Evolutionary conservation across 495 filamentous ascomycete species (phyloP), one percentile per base, ranked within the genome.

Genomic region (Penicillium angulare): DNA sequence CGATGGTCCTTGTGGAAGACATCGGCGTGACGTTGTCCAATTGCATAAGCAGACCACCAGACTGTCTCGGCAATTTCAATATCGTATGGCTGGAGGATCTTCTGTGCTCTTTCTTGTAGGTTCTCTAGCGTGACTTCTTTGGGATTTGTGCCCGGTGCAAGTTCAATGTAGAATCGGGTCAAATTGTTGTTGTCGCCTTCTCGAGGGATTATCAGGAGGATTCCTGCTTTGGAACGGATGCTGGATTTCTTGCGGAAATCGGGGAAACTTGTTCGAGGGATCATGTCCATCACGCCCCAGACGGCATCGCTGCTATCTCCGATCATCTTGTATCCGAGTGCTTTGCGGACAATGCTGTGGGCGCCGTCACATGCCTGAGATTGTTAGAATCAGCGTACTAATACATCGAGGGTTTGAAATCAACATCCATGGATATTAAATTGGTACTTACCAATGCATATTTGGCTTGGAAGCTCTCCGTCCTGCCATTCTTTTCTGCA

Each of bases 231-330:
- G 7, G 77, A 79, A 31, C 79, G 76, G 47, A 85, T 80, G 1
- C 87, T 92, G 50, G 83, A 83, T 47, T 82, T 76, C 63, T 78
- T 83, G 41, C 86, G 74, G 80, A 93, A 82, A 84, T 95, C 88
- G 4, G 89, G 90, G 67, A 92, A 96, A 57, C 84, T 68, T 0
- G 90, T 92, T 5, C 71, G 74, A 5, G 87, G 84, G 26, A 86
- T 80, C 51, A 89, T 76, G 52, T 96, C 90, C 83, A 93, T 86
- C 12, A 95, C 90, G 51, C 90, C 90, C 85, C 85, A 89, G 39
- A 87, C 78, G 24, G 84, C 75, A 64, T 92, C 87, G 26, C 74
- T 85, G 56, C 76, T 84, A 60, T 95, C 88, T 15, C 89, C 89
- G 3, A 86, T 55, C 83, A 95, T 86, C 32, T 76, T 74, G 61